phyloP scores from a whole-genome alignment of 352 stramenopile species.

The Pythium phragmiticola region DNA sequence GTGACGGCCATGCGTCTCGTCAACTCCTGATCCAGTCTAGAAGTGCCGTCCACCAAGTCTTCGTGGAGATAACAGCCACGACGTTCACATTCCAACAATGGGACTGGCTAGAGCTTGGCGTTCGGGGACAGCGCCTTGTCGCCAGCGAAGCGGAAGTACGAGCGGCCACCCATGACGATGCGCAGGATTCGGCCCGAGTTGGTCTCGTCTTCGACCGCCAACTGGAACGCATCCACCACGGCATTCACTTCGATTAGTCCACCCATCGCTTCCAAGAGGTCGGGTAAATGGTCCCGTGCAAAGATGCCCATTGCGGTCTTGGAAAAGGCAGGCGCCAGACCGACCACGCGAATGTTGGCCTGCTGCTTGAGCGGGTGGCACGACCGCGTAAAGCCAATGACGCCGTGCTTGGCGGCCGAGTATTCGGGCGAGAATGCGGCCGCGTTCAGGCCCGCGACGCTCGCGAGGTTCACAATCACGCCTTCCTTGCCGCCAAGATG shows the following conservation, averaged over 20 bases:
- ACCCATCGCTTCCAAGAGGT: slow-evolving; percentile 57
- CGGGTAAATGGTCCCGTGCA: slow-evolving; percentile 33
- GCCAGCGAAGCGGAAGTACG: slow-evolving; percentile 62
- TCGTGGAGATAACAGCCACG: no score
- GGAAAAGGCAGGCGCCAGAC: slow-evolving; percentile 61
- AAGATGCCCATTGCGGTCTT: slow-evolving; percentile 63
- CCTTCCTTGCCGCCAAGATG: slow-evolving; percentile 57
- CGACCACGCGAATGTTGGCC: slow-evolving; percentile 71
- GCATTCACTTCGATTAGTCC: slow-evolving; percentile 36
- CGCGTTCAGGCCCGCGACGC: slow-evolving; percentile 53
- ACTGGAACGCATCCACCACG: slow-evolving; percentile 54
- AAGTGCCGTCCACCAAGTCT: no score
- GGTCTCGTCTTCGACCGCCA: slow-evolving; percentile 41
- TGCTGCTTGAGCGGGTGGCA: slow-evolving; percentile 57
- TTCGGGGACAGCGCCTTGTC: slow-evolving; percentile 70
- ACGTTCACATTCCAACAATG: not conserved
- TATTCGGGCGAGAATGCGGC: slow-evolving; percentile 68
- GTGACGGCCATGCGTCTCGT: no score
- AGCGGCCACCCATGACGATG: slow-evolving; percentile 44
- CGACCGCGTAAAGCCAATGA: slow-evolving; percentile 73
- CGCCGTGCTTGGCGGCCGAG: slow-evolving; percentile 66
- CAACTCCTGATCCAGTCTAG: no score
- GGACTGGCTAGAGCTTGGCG: slow-evolving; percentile 55
- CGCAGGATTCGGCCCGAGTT: slow-evolving; percentile 56
- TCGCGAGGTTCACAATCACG: slow-evolving; percentile 71